These are phyloP conservation scores for Tetrapisispora taiwanensis DNA, from an alignment of 805 yeast genomes.

Conservation along the genomic window DNA sequence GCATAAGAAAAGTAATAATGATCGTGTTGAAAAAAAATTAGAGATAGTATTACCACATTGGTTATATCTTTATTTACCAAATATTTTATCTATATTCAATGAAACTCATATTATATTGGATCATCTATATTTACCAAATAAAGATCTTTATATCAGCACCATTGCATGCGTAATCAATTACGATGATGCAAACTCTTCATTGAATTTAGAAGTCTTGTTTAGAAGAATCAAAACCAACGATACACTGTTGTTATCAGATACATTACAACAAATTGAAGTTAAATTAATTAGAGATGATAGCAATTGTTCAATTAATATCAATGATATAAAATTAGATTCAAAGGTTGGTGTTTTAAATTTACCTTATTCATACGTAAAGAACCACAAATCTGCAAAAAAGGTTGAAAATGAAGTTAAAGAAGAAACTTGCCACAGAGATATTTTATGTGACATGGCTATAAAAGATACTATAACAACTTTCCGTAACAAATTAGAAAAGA, in stretches of 20 bases:
- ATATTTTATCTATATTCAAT: not conserved
- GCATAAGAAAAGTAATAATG: not conserved
- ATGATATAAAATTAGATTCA: conserved; percentile 11
- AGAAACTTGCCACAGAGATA: not conserved
- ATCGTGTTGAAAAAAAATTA: not conserved
- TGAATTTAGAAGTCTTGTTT: not conserved
- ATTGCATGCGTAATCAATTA: conserved; percentile 1
- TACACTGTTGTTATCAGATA: conserved; percentile 5
- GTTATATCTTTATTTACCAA: not conserved
- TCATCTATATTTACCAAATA: not conserved
- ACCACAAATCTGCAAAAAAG: not conserved
- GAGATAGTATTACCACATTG: not conserved
- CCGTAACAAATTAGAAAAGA: conserved; percentile 3
- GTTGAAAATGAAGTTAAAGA: not conserved
- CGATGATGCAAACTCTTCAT: not conserved
- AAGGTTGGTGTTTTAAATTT: conserved; percentile 16
- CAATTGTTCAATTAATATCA: conserved; percentile 4
- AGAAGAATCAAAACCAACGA: not conserved
- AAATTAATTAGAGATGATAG: not conserved
- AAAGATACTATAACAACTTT: conserved; percentile 4
- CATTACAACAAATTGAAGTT: conserved; percentile 3
- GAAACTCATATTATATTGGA: conserved; percentile 2
- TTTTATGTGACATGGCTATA: conserved; percentile 1
- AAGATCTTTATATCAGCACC: not conserved
- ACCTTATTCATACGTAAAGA: conserved; percentile 9